Conservation (phyloP, 192 early-diverging fungal species). For the Rhizophagus sp. region DNA sequence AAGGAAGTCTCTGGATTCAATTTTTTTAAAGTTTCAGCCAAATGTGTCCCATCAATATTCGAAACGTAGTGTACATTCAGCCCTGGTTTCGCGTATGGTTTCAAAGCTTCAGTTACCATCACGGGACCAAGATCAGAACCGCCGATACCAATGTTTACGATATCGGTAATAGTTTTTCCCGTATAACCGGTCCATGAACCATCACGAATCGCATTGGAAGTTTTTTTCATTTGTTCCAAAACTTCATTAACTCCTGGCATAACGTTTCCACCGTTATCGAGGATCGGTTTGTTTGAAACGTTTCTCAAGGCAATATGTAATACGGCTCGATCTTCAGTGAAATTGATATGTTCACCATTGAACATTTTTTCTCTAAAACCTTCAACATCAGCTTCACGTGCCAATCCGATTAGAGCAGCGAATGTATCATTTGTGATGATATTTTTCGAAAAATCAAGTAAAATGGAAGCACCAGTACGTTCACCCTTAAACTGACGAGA, state of each 20-base stretch:
- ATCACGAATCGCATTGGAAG: constrained; percentile 80
- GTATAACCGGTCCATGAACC: constrained; percentile 95
- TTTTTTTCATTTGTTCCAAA: constrained; percentile 87
- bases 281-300: constrained; percentile 79
- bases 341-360: constrained; percentile 93
- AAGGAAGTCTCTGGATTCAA: constrained; percentile 42
- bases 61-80: constrained; percentile 93
- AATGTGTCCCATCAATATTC: constrained; percentile 97
- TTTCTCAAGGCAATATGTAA: constrained; percentile 96
- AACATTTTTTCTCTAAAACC: constrained; percentile 93
- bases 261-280: constrained; percentile 71
- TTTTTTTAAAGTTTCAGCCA: constrained; percentile 89
- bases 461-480: constrained; percentile 64
- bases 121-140: constrained; percentile 33
- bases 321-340: constrained; percentile 94
- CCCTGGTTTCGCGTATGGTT: constrained; percentile 80
- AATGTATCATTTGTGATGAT: constrained; percentile 82
- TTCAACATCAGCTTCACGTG: constrained; percentile 81
- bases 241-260: constrained; percentile 93
- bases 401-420: constrained; percentile 76
- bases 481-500: constrained; percentile 67
- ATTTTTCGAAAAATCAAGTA: constrained; percentile 98
- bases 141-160: too few relatives aligned
- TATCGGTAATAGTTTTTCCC: constrained; percentile 54
- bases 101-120: constrained; percentile 99